phyloP scores from a whole-genome alignment of 164 flowering plant species.

The Vitis rupestris region DNA sequence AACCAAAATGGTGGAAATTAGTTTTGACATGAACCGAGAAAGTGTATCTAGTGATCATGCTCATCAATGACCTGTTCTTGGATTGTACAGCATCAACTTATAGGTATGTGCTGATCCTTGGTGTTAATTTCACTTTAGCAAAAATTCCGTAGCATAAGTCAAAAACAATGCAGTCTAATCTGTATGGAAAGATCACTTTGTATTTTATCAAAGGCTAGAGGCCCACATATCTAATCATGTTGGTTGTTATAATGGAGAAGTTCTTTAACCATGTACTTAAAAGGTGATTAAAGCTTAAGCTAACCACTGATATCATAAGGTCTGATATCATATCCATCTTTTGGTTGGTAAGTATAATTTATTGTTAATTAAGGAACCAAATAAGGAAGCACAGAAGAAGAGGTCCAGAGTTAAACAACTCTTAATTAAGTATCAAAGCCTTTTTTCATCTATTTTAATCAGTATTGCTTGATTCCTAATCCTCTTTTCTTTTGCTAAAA shows the following conservation, averaged over 20 bases:
- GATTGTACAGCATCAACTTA: too few relatives aligned
- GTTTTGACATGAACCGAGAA: too few relatives aligned
- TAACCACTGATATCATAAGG: neutral
- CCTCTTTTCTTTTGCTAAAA: neutral
- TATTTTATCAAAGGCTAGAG: constrained; percentile 13
- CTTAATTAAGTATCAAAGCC: neutral
- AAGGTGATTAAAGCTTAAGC: constrained; percentile 22
- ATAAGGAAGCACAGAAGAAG: neutral
- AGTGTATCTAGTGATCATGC: too few relatives aligned
- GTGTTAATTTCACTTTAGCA: neutral
- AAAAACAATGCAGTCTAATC: constrained; percentile 13
- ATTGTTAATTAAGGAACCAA: constrained; percentile 1
- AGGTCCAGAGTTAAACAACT: neutral
- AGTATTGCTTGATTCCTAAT: neutral
- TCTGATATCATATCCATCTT: neutral
- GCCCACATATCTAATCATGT: constrained; percentile 41
- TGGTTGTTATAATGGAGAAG: constrained; percentile 32
- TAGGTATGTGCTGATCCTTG: too few relatives aligned
- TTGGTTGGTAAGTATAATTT: constrained; percentile 3
- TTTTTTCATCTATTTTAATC: too few relatives aligned
- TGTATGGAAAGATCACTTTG: constrained; percentile 17
- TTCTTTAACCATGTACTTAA: constrained; percentile 20
- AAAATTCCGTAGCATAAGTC: constrained; percentile 1
- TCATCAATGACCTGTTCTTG: too few relatives aligned
- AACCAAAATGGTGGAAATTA: too few relatives aligned